Evolutionary conservation across 2,329 filamentous ascomycete genomes (phyloP), one percentile per base, ranked within the genome.

Genomic region (Didymella pinodella): DNA sequence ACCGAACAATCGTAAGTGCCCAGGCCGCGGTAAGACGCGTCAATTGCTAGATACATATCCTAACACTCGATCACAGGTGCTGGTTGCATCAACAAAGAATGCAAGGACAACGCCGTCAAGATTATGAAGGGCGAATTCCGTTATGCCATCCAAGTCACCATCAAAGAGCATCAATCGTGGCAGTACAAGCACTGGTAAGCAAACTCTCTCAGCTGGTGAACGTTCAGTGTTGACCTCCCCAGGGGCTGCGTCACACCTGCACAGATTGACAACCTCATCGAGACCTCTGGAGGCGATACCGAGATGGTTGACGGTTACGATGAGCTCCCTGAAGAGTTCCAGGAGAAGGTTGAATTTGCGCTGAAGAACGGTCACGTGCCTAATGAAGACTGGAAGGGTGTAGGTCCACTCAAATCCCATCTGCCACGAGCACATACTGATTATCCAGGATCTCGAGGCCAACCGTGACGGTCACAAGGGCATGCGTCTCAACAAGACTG

Each of bases 171-270:
- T 70, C 85, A 86, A 41, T 84, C 83, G 70, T 96, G 88, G 86
- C 77, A 81, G 57, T 98, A 90, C 88, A 90, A 89, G 73, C 94
- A 98, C 76, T 97, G 94, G 94, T 96, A 83, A 72, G 84, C 18
- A 2, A 8, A 10, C 7, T 4, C 8, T 44, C 8, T 20, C 6
- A 18, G 68, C 44, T 40, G 18, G 41, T 7, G 46, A 10, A 29
- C 5, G 16, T 20, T 6, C 22, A n/a, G 20, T 62, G 31, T 43
- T 72, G 32, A 71, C 51, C 25, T 12, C 7, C 3, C 22, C 49
- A 96, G 93, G 93, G 93, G 94, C 29, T 98, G 94, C 69, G 86
- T 93, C 34, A 96, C 92, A 16, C 93, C 93, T 22, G 82, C 84
- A 54, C 86, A 92, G 70, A 80, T 97, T 59, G 71, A 81, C 56